Base-by-base conservation (phyloP, 139 green algal genomes). In the Ostreobium quekettii region DNA sequence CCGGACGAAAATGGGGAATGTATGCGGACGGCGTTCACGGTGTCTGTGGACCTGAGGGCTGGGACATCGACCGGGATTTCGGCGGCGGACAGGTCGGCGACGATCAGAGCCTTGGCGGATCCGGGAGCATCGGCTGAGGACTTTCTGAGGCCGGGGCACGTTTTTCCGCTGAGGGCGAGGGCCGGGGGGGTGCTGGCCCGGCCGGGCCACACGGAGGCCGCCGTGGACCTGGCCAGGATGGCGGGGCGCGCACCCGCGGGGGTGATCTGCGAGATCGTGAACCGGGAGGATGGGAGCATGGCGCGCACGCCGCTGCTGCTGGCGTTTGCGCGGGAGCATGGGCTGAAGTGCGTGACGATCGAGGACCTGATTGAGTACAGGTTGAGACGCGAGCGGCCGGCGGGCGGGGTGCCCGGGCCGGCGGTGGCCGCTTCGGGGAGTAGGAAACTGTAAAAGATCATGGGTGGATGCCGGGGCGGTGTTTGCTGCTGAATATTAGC, bases 191-290 rank as follows among this genome's bases (percentile, higher is more conserved):
- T 98, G 31, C 70, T 97, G 26, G 71, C 75, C 38, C 82, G 93
- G 2, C 82, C 87, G 0, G 93, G 93, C 0, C 92, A 97, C 81
- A 97, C 93, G 11, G 93, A 99, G 72, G 94, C 94, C 2, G 82
- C 83, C 1, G 87, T 97, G 2, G 95, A 99, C 76, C 79, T 99
- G 37, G 78, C 90, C 0, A 71, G 81, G 7, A 80, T 98, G 19
- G 88, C 93, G 8, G 92, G 90, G 7, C 91, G 88, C 61, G 71
- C 64, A 32, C 87, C 95, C n/a, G 85, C 86, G 26, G 94, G 94
- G 15, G 93, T 95, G 47, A 82, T 99, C 22, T 97, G 90, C 74
- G 94, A 97, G 78, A 83, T 99, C 15, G 89, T 98, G 2, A 86
- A 96, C 78, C 37, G 60, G 58, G 31, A 73, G 3, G 84, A 90